Base-by-base conservation (phyloP, 805 yeast genomes). In the Sugiyamaella marilandica region DNA sequence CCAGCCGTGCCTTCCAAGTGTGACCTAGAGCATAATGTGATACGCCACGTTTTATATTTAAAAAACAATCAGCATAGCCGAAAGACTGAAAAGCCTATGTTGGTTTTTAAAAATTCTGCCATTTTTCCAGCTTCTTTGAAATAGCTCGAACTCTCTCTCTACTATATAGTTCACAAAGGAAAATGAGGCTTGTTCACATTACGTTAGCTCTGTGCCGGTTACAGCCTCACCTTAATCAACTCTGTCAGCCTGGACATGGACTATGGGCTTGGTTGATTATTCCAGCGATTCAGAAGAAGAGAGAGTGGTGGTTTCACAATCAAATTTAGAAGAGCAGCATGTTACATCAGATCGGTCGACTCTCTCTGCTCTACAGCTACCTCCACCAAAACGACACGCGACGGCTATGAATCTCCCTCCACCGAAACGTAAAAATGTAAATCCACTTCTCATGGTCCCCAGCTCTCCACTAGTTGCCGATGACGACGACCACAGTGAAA, bases 261-360 rank as follows among this genome's bases (percentile, higher is more conserved):
- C 43, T 11, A 39, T 39, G 43, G 43, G 43, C 14, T 21, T 39
- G 21, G 43, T 39, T 16, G 43, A 39, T 39, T 39, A 39, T 39
- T 16, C 24, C 21, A 19, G 24, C 9, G 19, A 14, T 10, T 14
- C 19, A 14, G 43, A 39, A 19, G 43, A 39, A 14, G 43, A 39
- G 37, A 34, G 5, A 34, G 39, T n/a, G 8, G 39, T 34, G 8
- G 39, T 34, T 34, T 34, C 18, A 34, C 39, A 34, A 8, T 13
- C 39, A 13, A 8, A 34, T 8, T 24, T 7, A 24, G 29, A 24
- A 24, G 29, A 3, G 7, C 29, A 24, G 29, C 29, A 24, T 24
- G 29, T 7, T 5, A 24, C 29, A 7, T 3, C 29, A 7, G 29
- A 7, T 24, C 29, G 29, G 29, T 24, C 29, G 7, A 24, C 29